phyloP scores from a whole-genome alignment of 2,329 filamentous ascomycete genomes.

The Coleophoma cylindrospora region DNA sequence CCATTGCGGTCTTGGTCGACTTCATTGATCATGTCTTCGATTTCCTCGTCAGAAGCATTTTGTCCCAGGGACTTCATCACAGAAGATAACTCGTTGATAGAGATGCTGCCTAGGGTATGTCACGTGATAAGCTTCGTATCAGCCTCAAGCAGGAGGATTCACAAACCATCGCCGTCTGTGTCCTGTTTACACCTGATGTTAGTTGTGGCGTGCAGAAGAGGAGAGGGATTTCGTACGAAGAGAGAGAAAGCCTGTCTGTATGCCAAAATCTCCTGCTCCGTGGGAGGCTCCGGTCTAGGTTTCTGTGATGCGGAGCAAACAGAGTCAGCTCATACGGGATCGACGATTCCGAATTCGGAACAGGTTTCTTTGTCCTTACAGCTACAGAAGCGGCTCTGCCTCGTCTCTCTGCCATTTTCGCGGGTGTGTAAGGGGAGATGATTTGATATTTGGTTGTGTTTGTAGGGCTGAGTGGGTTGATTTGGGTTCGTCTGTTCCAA shows the following conservation, averaged over 20 bases:
- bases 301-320: neutral
- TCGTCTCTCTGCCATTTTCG: too few species aligned
- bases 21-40: constrained; percentile 64
- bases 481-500: too few species aligned
- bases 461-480: too few species aligned
- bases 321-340: too few species aligned
- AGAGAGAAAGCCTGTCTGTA: neutral
- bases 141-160: constrained; percentile 5
- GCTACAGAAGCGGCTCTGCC: too few species aligned
- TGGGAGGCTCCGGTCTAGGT: neutral
- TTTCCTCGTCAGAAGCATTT: constrained; percentile 56
- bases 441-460: too few species aligned
- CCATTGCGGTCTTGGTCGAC: constrained; percentile 61
- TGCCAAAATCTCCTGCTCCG: neutral
- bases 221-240: neutral
- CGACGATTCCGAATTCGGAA: too few species aligned
- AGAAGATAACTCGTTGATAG: constrained; percentile 56
- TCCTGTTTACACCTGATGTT: constrained; percentile 32
- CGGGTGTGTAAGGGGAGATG: too few species aligned
- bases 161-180: constrained; percentile 52
- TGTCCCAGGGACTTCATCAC: constrained; percentile 61
- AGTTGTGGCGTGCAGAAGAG: neutral
- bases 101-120: constrained; percentile 50
- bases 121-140: neutral
- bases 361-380: too few species aligned